Base-by-base conservation (phyloP, 23 red algal genomes). In the Pyropia yezoensis region DNA sequence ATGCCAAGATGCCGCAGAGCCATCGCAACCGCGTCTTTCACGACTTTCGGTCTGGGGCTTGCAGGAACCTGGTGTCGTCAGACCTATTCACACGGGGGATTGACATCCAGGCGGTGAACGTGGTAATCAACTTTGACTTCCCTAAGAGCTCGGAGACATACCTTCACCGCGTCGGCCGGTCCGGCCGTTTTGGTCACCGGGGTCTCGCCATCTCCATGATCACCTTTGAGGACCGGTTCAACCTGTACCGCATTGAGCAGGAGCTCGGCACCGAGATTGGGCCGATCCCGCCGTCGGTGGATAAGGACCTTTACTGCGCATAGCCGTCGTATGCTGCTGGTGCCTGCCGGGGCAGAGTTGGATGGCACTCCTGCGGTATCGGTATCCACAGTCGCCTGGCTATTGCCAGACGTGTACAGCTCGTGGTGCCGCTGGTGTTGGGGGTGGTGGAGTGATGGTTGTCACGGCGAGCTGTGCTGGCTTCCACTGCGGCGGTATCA, bases 21-120 rank as follows among this genome's bases (percentile, higher is more conserved):
- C 85, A 96, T 47, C 92, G 92, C 0, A 85, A 88, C 22, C 85
- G 92, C 27, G 92, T 96, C 16, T 96, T 96, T 56, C 92, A 96
- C 52, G 92, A 96, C 74, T 96, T 96, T 74, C 66, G 92, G 39
- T 89, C 84, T 20, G 92, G 92, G 22, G 79, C 83, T 15, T 96
- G 92, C 64, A 75, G 82, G 14, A 78, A 87, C 69, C 52, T 78
- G 62, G 73, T 78, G 34, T 78, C 72, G 22, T 64, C 70, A 2
- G 82, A 77, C 54, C 55, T 78, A 0, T 87, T 87, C 53, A 78
- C 82, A 0, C 69, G 80, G 15, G 80, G 80, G 20, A 85, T 85
- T 25, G 80, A 85, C 69, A 59, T 85, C 15, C 80, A 85, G 39
- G 80, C 80, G 21, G 80, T 85, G 34, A 85, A 85, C 63, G 80